Conservation (phyloP, 1,284 basidiomycete species). For the Vanrija pseudolonga region DNA sequence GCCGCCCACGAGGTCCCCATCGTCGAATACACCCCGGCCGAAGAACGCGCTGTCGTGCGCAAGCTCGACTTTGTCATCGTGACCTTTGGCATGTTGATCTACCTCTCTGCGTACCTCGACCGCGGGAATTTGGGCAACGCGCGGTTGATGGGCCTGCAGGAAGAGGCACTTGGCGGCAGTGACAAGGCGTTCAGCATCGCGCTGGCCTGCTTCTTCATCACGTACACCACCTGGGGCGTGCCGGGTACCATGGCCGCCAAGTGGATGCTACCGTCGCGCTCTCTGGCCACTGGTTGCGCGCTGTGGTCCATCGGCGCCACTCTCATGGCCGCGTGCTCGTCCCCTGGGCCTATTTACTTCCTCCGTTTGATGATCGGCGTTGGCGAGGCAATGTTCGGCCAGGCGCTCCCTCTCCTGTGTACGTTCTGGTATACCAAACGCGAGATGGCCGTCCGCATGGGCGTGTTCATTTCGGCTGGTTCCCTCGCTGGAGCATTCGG, state of each 20-base stretch:
- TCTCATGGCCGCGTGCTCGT: conserved; percentile 26
- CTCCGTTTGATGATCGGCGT: conserved; percentile 38
- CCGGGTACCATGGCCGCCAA: conserved; percentile 41
- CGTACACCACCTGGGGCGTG: conserved; percentile 35
- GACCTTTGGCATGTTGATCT: conserved; percentile 32
- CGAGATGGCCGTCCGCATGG: conserved; percentile 40
- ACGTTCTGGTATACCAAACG: conserved; percentile 36
- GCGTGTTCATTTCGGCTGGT: conserved; percentile 41
- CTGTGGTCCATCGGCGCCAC: conserved; percentile 35
- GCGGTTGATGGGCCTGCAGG: conserved; percentile 27
- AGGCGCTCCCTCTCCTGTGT: conserved; percentile 24
- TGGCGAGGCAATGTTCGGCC: conserved; percentile 35
- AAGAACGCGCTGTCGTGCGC: neutral
- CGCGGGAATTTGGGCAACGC: conserved; percentile 33
- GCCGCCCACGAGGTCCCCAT: neutral
- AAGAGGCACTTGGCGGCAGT: conserved; percentile 20
- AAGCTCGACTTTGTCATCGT: conserved; percentile 10
- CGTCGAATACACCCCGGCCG: neutral
- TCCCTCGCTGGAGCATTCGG: conserved; percentile 27
- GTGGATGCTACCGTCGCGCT: conserved; percentile 4
- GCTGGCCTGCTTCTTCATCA: conserved; percentile 30
- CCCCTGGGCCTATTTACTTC: conserved; percentile 27
- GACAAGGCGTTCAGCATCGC: conserved; percentile 36
- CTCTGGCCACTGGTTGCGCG: conserved; percentile 23
- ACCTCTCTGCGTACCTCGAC: conserved; percentile 39